Evolutionary conservation across 2,329 filamentous ascomycete genomes (phyloP), one percentile per base, ranked within the genome.

Genomic region (Penicillium occitanis): DNA sequence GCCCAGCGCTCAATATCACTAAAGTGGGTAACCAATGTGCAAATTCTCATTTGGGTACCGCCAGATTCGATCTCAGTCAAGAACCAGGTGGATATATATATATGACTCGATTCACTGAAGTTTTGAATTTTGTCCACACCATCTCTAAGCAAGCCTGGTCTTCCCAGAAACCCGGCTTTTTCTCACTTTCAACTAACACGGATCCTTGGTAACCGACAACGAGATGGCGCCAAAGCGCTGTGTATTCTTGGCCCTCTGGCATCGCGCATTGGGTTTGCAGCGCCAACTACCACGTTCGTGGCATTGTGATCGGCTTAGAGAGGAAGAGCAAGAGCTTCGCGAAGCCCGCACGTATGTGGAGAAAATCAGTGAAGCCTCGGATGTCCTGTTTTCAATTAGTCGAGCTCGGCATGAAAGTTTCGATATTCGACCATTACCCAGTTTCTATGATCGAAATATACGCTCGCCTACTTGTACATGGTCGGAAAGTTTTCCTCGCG

Each of bases 331-430:
- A 14, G 80, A 83, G 67, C 73, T 71, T 19, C 72, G 71, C 22
- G 64, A 53, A 0, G 80, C 80, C 33, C 68, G 62, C 3, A 76
- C 72, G 4, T 51, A 25, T 14, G 69, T 73, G 61, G 66, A 74
- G 60, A 76, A 72, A 61, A 70, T 82, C n/a, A 82, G 80, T 72
- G 81, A 83, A 68, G 78, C 78, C 5, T 75, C 80, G 2, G 80
- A 83, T 66, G 78, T 83, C 30, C 75, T 82, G 59, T 82, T 81
- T 71, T 72, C 75, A 25, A 73, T 81, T 61, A 77, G 72, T 70
- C 73, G 81, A 61, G 77, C 81, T 22, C 71, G 68, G 1, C 72
- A 79, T 67, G 80, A 82, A 70, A 79, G 77, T 2, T 74, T 74
- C 62, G 70, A 73, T 10, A 68, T 80, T 55, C 68, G 73, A 1